Conservation (phyloP, 176 grass and related monocot species). For the Calamus simplicifolius region DNA sequence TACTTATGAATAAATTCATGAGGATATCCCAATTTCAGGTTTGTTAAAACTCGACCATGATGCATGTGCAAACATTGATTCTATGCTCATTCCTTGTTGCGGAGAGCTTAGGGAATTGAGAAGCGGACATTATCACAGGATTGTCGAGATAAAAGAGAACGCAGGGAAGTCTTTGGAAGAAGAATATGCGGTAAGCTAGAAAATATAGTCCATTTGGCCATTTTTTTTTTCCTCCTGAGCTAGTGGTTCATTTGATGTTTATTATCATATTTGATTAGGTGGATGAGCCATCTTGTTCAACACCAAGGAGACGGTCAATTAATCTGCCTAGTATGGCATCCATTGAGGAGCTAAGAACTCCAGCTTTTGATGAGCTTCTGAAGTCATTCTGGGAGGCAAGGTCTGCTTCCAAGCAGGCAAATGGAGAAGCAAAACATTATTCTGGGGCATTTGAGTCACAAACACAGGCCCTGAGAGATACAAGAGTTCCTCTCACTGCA, state of each 20-base stretch:
- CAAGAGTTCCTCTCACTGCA: conserved; percentile 45
- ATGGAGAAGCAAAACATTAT: conserved; percentile 53
- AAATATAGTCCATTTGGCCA: not conserved
- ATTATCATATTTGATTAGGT: conserved; percentile 32
- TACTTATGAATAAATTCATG: no score
- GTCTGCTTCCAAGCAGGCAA: conserved; percentile 46
- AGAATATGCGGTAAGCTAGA: conserved; percentile 71
- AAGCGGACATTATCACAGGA: conserved; percentile 66
- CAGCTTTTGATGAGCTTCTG: conserved; percentile 64
- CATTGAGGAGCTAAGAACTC: conserved; percentile 83
- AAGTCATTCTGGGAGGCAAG: conserved; percentile 55
- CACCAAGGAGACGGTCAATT: conserved; percentile 62
- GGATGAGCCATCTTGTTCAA: conserved; percentile 80
- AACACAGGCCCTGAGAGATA: conserved; percentile 26
- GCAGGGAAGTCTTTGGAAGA: conserved; percentile 79
- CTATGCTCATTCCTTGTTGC: conserved; percentile 53
- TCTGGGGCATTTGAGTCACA: conserved; percentile 28
- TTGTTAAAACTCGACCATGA: conserved; percentile 84
- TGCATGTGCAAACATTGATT: conserved; percentile 63
- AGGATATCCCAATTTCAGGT: conserved; percentile 25
- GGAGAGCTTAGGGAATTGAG: conserved; percentile 67
- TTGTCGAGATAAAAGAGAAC: conserved; percentile 68
- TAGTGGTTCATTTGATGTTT: no score
- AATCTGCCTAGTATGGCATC: conserved; percentile 56
- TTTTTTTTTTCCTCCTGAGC: no score